Base-by-base conservation (phyloP, 129 eudicot genomes). In the Oenanthe sinensis region DNA sequence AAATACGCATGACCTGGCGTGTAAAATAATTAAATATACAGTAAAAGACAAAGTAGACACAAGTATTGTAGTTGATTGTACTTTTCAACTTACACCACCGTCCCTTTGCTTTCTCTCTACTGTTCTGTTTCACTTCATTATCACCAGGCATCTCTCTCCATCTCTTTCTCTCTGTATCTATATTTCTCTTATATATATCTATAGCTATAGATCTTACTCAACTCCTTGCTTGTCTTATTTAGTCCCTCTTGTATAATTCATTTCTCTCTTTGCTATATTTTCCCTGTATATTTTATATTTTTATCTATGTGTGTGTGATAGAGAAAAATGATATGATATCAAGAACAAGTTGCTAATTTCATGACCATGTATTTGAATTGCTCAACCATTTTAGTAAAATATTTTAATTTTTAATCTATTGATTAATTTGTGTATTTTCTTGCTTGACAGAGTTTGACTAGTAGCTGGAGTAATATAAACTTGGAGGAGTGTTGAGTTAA, bases 401-500 rank as follows among this genome's bases (percentile, higher is more conserved):
- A 30, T 43, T 11, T 28, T 67, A 30, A 15, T 67, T 30, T 33
- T 12, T 45, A 10, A n/a, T 45, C n/a, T 26, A 2, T 2, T 22
- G 22, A 5, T 46, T 45, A 74, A n/a, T 74, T 30, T 26, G 13
- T 30, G 22, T 13, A 24, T 46, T 74, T 74, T 46, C 40, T 74
- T 74, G 60, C 46, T 46, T 46, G 76, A 50, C 77, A 74, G 77
- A 74, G 36, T 45, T 26, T 74, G 58, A n/a, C 2, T 71, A 60
- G 72, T 26, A 30, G 76, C 76, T 44, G 76, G 1, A 12, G 36
- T 6, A 73, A 74, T 43, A 2, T 11, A 15, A 26, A 12, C 13
- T 73, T 73, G 15, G 12, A 73, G 76, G 76, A 44, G 54, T 83
- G 78, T 47, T 83, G 74, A 75, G 62, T 83, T 83, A 72, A 80